Percentiles rank a stretch among this genome's conserved stretches.
Evolutionary conservation across 768 basidiomycete genomes (phyloP).

Genomic region (Panaeolus cyanescens): DNA sequence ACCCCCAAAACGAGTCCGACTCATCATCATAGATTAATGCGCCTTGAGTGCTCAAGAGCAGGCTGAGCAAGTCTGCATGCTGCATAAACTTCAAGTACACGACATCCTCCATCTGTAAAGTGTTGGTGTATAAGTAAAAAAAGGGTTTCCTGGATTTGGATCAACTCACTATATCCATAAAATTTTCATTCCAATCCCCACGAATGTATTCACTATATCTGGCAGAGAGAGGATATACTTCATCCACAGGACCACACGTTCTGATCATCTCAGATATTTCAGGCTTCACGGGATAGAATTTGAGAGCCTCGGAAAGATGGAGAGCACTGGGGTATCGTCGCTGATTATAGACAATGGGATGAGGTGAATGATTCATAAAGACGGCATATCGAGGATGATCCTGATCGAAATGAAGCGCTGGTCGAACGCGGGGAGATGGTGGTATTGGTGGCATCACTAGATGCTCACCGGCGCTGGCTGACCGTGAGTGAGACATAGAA

Average conservation of each 20-base stretch:
- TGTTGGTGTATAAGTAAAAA: neutral
- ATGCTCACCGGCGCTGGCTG: neutral
- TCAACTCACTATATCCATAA: slow-evolving; percentile 49
- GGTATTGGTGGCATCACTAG: slow-evolving; percentile 17
- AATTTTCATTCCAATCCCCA: slow-evolving; percentile 59
- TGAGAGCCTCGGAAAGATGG: slow-evolving; percentile 78
- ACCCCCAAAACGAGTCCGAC: slow-evolving; percentile 69
- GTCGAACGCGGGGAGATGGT: slow-evolving; percentile 20
- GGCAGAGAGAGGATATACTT: slow-evolving; percentile 37
- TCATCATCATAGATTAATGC: slow-evolving; percentile 56
- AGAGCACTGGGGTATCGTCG: slow-evolving; percentile 66
- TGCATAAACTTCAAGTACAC: slow-evolving; percentile 71
- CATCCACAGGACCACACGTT: slow-evolving; percentile 28
- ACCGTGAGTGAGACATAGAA: neutral
- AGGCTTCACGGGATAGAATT: slow-evolving; percentile 55
- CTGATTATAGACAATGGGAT: slow-evolving; percentile 57
- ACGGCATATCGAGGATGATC: slow-evolving; percentile 34
- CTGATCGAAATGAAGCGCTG: slow-evolving; percentile 45
- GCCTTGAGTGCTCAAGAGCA: slow-evolving; percentile 56
- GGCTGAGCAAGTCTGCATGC: slow-evolving; percentile 55
- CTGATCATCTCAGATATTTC: slow-evolving; percentile 62
- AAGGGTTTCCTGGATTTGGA: neutral
- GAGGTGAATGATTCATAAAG: slow-evolving; percentile 69
- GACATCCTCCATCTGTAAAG: slow-evolving; percentile 65
- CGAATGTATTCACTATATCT: slow-evolving; percentile 36